Base-by-base conservation (phyloP, 768 basidiomycete species). In the Pulveroboletus sp. region DNA sequence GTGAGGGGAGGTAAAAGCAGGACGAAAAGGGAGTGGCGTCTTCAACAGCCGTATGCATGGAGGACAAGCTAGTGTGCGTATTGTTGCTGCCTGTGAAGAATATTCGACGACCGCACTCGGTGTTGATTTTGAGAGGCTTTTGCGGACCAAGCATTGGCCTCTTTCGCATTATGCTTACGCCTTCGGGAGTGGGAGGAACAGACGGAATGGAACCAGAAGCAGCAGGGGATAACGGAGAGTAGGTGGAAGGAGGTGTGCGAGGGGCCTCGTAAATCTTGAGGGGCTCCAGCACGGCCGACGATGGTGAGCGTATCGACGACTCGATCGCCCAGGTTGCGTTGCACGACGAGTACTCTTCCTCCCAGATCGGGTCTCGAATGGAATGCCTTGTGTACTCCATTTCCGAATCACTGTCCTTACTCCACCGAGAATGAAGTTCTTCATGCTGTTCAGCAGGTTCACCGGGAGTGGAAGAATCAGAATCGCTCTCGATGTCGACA, bases 11-110 rank as follows among this genome's bases (percentile, higher is more conserved):
- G 57, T 76, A 81, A 56, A 78, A 82, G 47, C 78, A 76, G 1
- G 81, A 81, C 15, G 78, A 75, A 57, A 79, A 81, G 11, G 76
- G 74, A 47, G 78, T 81, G 48, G 78, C 76, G 31, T 60, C 64
- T 66, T 87, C 86, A 42, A 86, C 79, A 35, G 86, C 86, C 17
- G 86, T 88, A 51, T 84, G 84, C 84, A 88, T 86, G 26, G 84
- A 84, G 30, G 83, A 82, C 15, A 73, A 70, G 0, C 71, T 72
- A 26, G 71, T 71, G 44, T 64, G 62, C 33, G 78, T 75, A 13
- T 78, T 78, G 51, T 59, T 72, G 38, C 73, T 76, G 17, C 69
- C 69, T 30, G 69, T 62, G 47, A 66, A 69, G 47, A 70, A 65
- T 43, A 68, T 65, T 33, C 67, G 66, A 30, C 67, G 67, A 45